phyloP scores from a whole-genome alignment of 2,329 filamentous ascomycete species.

The Talaromyces marneffei region DNA sequence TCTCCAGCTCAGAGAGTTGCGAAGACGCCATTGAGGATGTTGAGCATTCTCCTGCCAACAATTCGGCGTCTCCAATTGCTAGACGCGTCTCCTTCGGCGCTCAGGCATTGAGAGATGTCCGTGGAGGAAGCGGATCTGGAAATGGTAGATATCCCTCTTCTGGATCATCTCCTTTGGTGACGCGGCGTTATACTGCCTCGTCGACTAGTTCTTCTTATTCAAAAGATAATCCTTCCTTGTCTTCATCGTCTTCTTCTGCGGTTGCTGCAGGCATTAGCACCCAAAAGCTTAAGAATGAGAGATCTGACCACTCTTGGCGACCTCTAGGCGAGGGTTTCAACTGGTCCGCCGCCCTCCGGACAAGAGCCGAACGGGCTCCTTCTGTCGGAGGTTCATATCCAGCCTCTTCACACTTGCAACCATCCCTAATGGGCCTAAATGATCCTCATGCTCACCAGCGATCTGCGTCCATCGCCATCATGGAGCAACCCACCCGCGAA shows the following conservation, averaged over 20 bases:
- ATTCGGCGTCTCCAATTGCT: conserved; percentile 62
- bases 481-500: conserved; percentile 50
- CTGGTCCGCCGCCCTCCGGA: conserved; percentile 93
- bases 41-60: conserved; percentile 54
- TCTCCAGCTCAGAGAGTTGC: conserved; percentile 55
- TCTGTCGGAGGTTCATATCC: conserved; percentile 35
- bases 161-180: conserved; percentile 21
- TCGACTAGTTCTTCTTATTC: conserved; percentile 20
- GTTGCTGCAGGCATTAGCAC: conserved; percentile 35
- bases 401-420: conserved; percentile 27
- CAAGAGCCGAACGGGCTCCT: conserved; percentile 74
- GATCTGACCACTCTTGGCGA: conserved; percentile 40
- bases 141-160: conserved; percentile 54
- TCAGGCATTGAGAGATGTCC: conserved; percentile 67
- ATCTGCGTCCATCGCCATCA: conserved; percentile 44
- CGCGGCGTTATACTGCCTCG: conserved; percentile 24
- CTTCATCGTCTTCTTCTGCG: conserved; percentile 31
- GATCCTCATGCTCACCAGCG: conserved; percentile 36
- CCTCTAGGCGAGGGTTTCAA: conserved; percentile 84
- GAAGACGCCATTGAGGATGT: conserved; percentile 57
- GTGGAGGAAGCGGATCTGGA: conserved; percentile 56
- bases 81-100: conserved; percentile 88
- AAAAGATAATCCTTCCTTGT: conserved; percentile 25
- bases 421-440: conserved; percentile 21
- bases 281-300: conserved; percentile 31